Conservation (phyloP, 371 early-diverging fungal species). For the Batkoa obscura region DNA sequence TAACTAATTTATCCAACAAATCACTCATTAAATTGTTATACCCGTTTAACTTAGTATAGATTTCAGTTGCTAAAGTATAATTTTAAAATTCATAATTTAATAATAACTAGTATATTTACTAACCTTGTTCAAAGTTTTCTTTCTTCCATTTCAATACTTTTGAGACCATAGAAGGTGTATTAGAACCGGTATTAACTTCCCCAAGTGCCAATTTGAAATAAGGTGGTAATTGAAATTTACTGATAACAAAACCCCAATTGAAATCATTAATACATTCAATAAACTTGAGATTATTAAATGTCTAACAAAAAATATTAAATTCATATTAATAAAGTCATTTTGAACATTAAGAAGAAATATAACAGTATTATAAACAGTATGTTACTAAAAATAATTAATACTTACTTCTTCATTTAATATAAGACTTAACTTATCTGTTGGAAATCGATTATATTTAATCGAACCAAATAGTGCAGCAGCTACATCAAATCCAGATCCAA, state of each 20-base stretch:
- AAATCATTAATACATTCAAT: background rate
- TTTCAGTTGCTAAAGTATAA: background rate
- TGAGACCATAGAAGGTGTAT: constrained; percentile 81
- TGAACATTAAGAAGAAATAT: constrained; percentile 52
- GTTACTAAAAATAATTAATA: too few relatives aligned
- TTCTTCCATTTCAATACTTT: constrained; percentile 73
- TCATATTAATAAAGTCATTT: constrained; percentile 8
- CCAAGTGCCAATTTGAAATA: constrained; percentile 58
- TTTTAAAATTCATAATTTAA: background rate
- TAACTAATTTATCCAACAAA: background rate
- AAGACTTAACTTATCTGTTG: too few relatives aligned
- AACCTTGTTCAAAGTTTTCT: constrained; percentile 19
- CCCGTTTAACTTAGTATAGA: background rate
- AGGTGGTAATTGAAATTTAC: constrained; percentile 46
- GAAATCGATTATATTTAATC: constrained; percentile 49
- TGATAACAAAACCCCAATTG: constrained; percentile 55
- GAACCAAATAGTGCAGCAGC: constrained; percentile 78
- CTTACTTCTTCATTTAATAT: too few relatives aligned
- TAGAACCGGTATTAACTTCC: constrained; percentile 81
- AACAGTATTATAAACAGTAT: too few relatives aligned
- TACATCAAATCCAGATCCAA: constrained; percentile 94
- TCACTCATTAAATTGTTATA: background rate
- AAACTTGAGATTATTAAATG: background rate
- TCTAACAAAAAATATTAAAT: background rate
- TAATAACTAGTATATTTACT: constrained; percentile 4